Evolutionary conservation across 1,139 yeast genomes (phyloP), one percentile per base, ranked within the genome.

Genomic region (Yamadazyma sp.): DNA sequence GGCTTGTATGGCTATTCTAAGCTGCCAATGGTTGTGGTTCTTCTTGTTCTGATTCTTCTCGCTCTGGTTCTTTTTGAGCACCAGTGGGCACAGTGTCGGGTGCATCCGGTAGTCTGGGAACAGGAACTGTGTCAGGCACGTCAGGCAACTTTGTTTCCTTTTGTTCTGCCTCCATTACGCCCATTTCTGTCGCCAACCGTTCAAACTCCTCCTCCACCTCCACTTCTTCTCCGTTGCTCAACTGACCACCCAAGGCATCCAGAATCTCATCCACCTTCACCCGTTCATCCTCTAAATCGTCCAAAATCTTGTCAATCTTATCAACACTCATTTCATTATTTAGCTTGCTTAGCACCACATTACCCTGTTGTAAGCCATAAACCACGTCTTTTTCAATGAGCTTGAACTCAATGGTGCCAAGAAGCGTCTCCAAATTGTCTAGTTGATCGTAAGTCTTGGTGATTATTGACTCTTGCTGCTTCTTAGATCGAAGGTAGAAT

Each of bases 311-410:
- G 52, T 89, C 97, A n/a, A 89, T 85, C 53, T 78, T 78, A 30
- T 86, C 92, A 12, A 86, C 59, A 32, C 80, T 80, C 79, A 89
- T 77, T 53, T 90, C 96, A 39, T 68, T 68, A 59, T 92, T 90
- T 43, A 92, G 70, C 47, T 78, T 80, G 49, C 75, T 80, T 48
- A 92, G 71, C 7, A 88, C 87, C 41, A 72, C 67, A 56, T 85
- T 88, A 18, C 97, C 97, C 48, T 85, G 83, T 48, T 79, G 73
- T 33, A 92, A 68, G 0, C 97, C 96, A 45, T 75, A 77, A 12
- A 89, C 51, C 36, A 92, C 90, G 53, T 88, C 96, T 48, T 82
- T 81, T 57, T 90, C 97, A 27, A 92, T 83, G 44, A 86, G 64
- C 51, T 95, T 92, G 63, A 86, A 89, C 62, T 92, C 97, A 30